Conservation (phyloP, 1,284 basidiomycete species). For the Sanghuangporus baumii region DNA sequence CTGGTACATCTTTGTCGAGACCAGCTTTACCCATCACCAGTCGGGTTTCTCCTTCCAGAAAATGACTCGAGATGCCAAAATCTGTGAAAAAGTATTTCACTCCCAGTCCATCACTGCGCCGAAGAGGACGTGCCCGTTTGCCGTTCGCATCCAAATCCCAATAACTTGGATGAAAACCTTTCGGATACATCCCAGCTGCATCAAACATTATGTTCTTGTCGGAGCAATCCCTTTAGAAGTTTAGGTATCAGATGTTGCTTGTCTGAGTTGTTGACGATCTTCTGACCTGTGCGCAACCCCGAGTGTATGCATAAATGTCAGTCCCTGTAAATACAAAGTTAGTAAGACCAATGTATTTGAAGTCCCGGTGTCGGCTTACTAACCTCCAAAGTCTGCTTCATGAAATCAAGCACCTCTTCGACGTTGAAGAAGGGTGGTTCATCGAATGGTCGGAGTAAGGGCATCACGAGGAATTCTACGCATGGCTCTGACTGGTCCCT, state of each 20-base stretch:
- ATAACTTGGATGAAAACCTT: constrained; percentile 24
- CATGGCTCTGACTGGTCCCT: neutral
- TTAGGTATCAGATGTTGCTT: neutral
- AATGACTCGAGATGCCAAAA: constrained; percentile 24
- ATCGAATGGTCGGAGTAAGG: constrained; percentile 1
- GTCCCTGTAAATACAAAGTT: neutral
- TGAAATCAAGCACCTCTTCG: constrained; percentile 9
- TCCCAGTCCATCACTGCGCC: constrained; percentile 8
- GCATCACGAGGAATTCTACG: constrained; percentile 1
- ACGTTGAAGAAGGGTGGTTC: constrained; percentile 4
- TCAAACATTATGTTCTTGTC: constrained; percentile 28
- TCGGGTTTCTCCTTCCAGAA: neutral
- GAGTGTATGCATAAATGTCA: constrained; percentile 1
- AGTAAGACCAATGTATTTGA: neutral
- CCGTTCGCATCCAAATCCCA: neutral
- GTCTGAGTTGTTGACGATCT: neutral
- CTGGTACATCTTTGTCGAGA: neutral
- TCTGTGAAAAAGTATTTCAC: constrained; percentile 28
- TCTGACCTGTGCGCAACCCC: constrained; percentile 6
- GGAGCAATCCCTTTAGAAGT: constrained; percentile 24
- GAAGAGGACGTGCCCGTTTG: neutral
- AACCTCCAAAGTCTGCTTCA: constrained; percentile 7
- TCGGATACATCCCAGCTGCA: constrained; percentile 23
- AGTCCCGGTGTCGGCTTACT: neutral
- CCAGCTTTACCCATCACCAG: neutral